Base-by-base conservation (phyloP, 129 eudicot genomes). In the Flaveria brownii region DNA sequence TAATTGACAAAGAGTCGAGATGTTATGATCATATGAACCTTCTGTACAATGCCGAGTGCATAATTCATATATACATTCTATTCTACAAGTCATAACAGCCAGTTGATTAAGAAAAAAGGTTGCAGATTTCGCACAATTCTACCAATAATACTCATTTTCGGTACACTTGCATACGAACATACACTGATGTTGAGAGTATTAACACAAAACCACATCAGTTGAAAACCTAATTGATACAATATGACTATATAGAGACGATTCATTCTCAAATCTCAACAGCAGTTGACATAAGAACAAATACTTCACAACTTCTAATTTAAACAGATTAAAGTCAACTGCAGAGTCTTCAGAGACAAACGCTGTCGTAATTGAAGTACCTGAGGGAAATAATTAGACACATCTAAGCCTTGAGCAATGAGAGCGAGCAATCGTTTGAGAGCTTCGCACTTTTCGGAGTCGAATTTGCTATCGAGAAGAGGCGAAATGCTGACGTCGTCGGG, bases 351-450 rank as follows among this genome's bases (percentile, higher is more conserved):
- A 15, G 54, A 9, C 28, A 45, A 14, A 68, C 55, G 60, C 8
- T 69, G 36, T 46, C 14, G 14, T 42, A 9, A 55, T 45, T 74
- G 72, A 33, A 15, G 8, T 67, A 95, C 99, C 94, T 91, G 99
- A 76, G 99, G 99, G 85, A 95, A 95, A 86, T 79, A 89, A 83
- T 81, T 91, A 79, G 97, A 87, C 76, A 95, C 99, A 43, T 95
- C 97, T 63, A 89, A 59, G 59, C 99, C 99, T 78, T 95, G 99
- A 17, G 99, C 99, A 70, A 95, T 95, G 76, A 95, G 88, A 60
- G 99, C 99, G 73, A 95, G 96, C 20, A 95, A 85, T 18, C 99
- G 87, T 79, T 95, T 95, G 73, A 95, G 96, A 54, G 96, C 99
- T 80, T 95, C 99, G 83, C 97, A 89, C 67, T 87, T 95, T 76